These are phyloP conservation scores for Serpula lacrymans DNA, from an alignment of 768 basidiomycete genomes.

Conservation along the genomic window DNA sequence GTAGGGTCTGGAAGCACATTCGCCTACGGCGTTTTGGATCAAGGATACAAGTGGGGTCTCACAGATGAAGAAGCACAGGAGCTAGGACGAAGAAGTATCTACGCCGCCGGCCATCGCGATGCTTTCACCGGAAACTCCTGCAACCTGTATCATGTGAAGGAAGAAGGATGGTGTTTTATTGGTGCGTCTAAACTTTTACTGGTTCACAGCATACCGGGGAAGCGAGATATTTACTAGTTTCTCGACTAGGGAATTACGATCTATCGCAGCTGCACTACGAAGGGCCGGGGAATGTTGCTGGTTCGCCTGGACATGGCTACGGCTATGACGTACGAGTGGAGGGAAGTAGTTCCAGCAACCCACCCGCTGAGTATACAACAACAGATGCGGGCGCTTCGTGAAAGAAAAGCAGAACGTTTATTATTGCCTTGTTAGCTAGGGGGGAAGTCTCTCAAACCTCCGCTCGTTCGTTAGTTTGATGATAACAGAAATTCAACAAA, in stretches of 20 bases:
- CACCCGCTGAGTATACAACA: too few species aligned
- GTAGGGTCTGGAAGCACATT: slow-evolving; percentile 67
- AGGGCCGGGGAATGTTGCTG: slow-evolving; percentile 39
- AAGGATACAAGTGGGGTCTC: slow-evolving; percentile 56
- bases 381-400: too few species aligned
- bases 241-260: slow-evolving; percentile 49
- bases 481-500: too few species aligned
- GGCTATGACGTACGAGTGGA: not conserved
- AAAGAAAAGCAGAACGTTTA: too few species aligned
- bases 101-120: slow-evolving; percentile 62
- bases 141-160: slow-evolving; percentile 60
- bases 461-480: too few species aligned
- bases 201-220: too few species aligned
- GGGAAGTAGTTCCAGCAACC: not conserved
- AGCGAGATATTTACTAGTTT: too few species aligned
- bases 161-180: slow-evolving; percentile 63
- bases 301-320: slow-evolving; percentile 8
- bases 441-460: too few species aligned
- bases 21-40: slow-evolving; percentile 66
- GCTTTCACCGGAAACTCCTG: slow-evolving; percentile 60
- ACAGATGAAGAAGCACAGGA: slow-evolving; percentile 61
- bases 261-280: slow-evolving; percentile 56
- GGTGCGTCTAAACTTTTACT: slow-evolving; percentile 28
- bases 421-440: too few species aligned
- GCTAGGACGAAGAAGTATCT: slow-evolving; percentile 59